These are phyloP conservation scores for Coemansia sp. DNA, from an alignment of 192 early-diverging fungal genomes.

Conservation along the genomic window DNA sequence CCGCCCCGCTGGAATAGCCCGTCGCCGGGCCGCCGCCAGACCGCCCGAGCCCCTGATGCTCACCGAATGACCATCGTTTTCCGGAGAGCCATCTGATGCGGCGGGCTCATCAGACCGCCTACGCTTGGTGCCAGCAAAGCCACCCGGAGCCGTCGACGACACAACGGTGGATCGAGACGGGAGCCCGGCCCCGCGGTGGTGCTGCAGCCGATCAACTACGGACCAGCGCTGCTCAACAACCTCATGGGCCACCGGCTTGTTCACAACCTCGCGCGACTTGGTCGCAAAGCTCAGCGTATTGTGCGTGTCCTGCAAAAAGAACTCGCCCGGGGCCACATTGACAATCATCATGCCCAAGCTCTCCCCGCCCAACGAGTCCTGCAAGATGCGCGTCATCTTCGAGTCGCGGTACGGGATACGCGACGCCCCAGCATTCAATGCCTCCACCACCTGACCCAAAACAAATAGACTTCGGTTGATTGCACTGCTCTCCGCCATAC, in stretches of 20 bases:
- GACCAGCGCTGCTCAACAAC: slow-evolving; percentile 36
- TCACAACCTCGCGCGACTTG: slow-evolving; percentile 58
- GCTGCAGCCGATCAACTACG: slow-evolving; percentile 24
- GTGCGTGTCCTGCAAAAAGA: slow-evolving; percentile 49
- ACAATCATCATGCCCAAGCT: slow-evolving; percentile 63
- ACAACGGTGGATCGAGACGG: slow-evolving; percentile 4
- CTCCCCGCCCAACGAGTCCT: slow-evolving; percentile 60
- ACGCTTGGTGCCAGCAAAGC: slow-evolving; percentile 14
- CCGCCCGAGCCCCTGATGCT: background rate
- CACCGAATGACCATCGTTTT: background rate
- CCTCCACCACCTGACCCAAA: slow-evolving; percentile 61
- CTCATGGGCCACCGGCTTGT: slow-evolving; percentile 48
- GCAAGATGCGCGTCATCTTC: slow-evolving; percentile 63
- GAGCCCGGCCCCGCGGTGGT: slow-evolving; percentile 24
- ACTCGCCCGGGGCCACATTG: slow-evolving; percentile 55
- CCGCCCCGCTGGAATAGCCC: background rate
- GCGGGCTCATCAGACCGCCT: slow-evolving; percentile 23
- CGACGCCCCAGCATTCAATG: slow-evolving; percentile 50
- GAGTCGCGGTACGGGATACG: slow-evolving; percentile 60
- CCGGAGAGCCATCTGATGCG: background rate
- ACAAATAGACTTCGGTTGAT: slow-evolving; percentile 64
- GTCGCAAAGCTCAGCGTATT: slow-evolving; percentile 63
- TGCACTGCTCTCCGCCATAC: slow-evolving; percentile 59
- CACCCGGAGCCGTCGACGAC: background rate
- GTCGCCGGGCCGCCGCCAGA: background rate